Evolutionary conservation across 2,329 filamentous ascomycete genomes (phyloP), one percentile per base, ranked within the genome.

Genomic region (Talaromyces pinophilus): DNA sequence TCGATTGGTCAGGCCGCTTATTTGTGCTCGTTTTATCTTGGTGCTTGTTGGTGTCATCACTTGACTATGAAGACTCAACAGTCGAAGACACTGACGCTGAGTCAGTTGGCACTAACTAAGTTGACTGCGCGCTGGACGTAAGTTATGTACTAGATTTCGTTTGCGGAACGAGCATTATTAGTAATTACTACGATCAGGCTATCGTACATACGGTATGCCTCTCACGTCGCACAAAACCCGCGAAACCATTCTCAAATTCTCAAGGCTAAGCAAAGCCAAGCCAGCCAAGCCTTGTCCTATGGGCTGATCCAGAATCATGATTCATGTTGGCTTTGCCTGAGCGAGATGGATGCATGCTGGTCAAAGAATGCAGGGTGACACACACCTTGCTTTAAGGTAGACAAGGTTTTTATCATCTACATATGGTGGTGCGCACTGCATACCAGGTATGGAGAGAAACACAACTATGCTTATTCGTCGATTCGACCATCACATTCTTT

Each of bases 1-100:
- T 55, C 52, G 52, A 19, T 55, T 55, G 52, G 30, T 15, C 30
- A 35, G 55, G 35, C 55, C 55, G 55, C 55, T 59, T 59, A 44
- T 44, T 59, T 59, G 55, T 25, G 19, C 55, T 40, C 38, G 13
- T 59, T 40, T 6, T 59, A 59, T 17, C 40, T 40, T 17, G 17
- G n/a, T 25, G 19, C 11, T 25, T 50, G 22, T 25, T 50, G 10
- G 46, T 30, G 50, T 33, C 50, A 30, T 54, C 50, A 54, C 50
- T 19, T 33, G 50, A 54, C 50, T n/a, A 11, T 30, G 25, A 30
- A 54, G 28, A 33, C 30, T 33, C 6, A 33, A 30, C 48, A 33
- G 15, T 11, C 30, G 30, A 6, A 30, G 28, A 19, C 28, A 2
- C 8, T 54, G 54, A 57, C 17, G 1, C 8, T 54, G 54, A 57